Evolutionary conservation across 768 basidiomycete species (phyloP).

Genomic region (Pisolithus microcarpus): DNA sequence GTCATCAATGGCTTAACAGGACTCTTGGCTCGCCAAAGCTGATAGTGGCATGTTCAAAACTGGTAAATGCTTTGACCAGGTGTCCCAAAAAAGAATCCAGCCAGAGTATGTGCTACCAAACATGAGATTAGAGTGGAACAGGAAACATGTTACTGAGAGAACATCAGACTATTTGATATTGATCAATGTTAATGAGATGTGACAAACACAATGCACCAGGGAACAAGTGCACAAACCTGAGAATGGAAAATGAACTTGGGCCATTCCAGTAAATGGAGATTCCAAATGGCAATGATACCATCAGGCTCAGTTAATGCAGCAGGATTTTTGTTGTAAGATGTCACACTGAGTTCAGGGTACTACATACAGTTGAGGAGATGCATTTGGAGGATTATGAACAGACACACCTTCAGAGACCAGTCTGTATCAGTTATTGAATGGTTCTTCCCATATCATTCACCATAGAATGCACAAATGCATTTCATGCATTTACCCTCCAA

Average conservation of each 20-base stretch:
- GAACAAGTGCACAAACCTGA: slow-evolving; percentile 52
- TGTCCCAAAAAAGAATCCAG: slow-evolving; percentile 97
- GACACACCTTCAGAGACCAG: slow-evolving; percentile 89
- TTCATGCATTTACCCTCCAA: slow-evolving; percentile 87
- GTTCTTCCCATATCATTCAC: slow-evolving; percentile 87
- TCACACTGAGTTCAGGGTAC: slow-evolving; percentile 94
- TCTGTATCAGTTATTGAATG: slow-evolving; percentile 93
- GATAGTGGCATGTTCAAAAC: slow-evolving; percentile 95
- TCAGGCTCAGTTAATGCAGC: slow-evolving; percentile 92
- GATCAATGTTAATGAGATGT: background rate
- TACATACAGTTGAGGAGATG: slow-evolving; percentile 24
- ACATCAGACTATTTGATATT: slow-evolving; percentile 75
- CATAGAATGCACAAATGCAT: slow-evolving; percentile 88
- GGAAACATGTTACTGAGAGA: slow-evolving; percentile 92
- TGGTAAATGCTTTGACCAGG: slow-evolving; percentile 90
- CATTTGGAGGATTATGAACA: background rate
- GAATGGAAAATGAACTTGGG: slow-evolving; percentile 99
- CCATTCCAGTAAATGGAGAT: slow-evolving; percentile 86
- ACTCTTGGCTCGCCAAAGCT: slow-evolving; percentile 80
- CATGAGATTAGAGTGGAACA: slow-evolving; percentile 94
- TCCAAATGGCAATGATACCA: slow-evolving; percentile 97
- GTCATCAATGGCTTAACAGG: slow-evolving; percentile 65
- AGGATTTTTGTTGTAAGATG: slow-evolving; percentile 97
- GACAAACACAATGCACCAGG: background rate
- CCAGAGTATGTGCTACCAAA: slow-evolving; percentile 99